phyloP scores from a whole-genome alignment of 306 rosid species.

The Corylus americana region DNA sequence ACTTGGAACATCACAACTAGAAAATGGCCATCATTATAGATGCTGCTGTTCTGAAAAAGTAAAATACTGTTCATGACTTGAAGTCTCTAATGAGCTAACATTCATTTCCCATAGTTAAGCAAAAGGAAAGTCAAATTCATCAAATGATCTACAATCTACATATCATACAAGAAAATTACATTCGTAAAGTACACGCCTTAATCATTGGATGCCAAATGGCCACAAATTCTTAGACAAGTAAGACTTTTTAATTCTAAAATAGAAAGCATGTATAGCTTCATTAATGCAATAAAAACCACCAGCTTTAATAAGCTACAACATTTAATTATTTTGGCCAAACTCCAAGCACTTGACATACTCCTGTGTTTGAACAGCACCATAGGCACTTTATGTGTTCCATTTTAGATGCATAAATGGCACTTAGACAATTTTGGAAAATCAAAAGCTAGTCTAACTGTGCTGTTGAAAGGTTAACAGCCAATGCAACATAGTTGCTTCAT shows the following conservation, averaged over 20 bases:
- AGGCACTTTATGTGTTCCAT: neutral
- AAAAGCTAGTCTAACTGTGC: neutral
- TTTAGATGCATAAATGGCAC: neutral
- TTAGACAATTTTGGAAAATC: neutral
- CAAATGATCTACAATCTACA: neutral
- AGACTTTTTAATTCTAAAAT: neutral
- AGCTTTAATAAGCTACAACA: neutral
- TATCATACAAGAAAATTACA: neutral
- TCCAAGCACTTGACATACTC: neutral
- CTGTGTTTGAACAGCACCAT: neutral
- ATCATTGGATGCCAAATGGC: neutral
- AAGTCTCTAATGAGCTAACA: neutral
- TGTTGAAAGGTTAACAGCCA: neutral
- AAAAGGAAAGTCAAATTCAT: neutral
- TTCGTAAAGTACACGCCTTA: neutral
- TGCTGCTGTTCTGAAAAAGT: neutral
- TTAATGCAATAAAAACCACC: neutral
- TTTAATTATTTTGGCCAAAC: neutral
- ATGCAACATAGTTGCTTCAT: neutral
- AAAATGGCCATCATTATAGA: neutral
- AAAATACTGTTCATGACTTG: neutral
- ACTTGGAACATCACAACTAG: neutral
- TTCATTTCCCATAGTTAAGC: neutral
- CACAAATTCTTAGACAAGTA: neutral
- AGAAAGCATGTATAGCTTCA: neutral